Base-by-base conservation (phyloP, 148 eudicot species). In the Camellia lanceoleosa region DNA sequence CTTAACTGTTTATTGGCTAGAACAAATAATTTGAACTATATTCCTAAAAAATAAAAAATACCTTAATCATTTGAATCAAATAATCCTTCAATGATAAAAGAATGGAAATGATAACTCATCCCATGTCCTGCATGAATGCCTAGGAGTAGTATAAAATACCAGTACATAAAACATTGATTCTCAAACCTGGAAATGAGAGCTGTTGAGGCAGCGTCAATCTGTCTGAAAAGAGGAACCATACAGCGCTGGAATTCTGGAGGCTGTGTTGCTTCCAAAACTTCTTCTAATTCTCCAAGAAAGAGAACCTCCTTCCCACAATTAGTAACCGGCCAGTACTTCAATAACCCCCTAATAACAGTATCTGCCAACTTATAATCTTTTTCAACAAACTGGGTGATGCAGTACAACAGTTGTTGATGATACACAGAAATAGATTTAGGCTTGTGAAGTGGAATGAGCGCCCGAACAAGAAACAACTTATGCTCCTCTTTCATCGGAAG, bases 401-500 rank as follows among this genome's bases (percentile, higher is more conserved):
- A 88, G 69, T 88, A 88, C 15, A 89, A 75, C 63, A 88, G 75
- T 80, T 86, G 91, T 18, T 82, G 86, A 82, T 88, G 91, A 75
- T 88, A 88, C 7, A 69, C 55, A 19, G 83, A 41, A 23, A 88
- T 59, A 52, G 68, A 78, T 66, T 88, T 88, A 69, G 89, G 87
- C 84, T 88, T 86, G 79, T 88, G 91, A 12, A 88, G 83, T 38
- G 91, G 91, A 41, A 88, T 84, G 54, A 88, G 84, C 1, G 89
- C 91, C 81, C 91, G 81, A 52, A 78, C 69, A 79, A 88, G 89
- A 71, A 86, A 88, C 42, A 88, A 74, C 82, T 86, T 88, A 73
- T 88, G 91, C 74, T 88, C 91, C 80, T 88, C 91, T 61, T 88
- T 88, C 91, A 88, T 88, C 9, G 91, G 91, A 65, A 88, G 23